Evolutionary conservation across 139 green algal genomes (phyloP).

Genomic region (Ettlia oleoabundans): DNA sequence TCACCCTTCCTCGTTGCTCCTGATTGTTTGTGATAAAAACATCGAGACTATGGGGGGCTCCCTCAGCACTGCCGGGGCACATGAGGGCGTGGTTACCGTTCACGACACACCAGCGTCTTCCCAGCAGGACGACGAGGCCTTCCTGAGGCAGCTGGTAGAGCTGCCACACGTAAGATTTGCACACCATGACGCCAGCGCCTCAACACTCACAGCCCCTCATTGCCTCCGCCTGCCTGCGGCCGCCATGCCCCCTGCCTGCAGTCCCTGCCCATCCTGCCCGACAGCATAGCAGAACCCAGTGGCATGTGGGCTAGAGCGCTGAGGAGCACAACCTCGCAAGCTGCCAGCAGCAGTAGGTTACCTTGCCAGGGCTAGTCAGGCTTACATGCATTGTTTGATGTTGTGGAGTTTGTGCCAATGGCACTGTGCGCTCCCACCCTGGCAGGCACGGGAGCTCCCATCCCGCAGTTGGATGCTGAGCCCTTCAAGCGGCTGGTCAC

Average conservation of each 20-base stretch:
- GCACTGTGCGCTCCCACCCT: not conserved
- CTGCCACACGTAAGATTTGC: not conserved
- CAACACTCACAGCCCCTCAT: not conserved
- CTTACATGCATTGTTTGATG: not conserved
- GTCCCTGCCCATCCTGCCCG: conserved; percentile 1
- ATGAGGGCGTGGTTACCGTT: not conserved
- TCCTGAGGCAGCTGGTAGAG: not conserved
- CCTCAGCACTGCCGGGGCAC: not conserved
- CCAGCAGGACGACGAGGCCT: not conserved
- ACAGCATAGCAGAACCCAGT: not conserved
- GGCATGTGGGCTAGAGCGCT: not conserved
- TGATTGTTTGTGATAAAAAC: too few relatives aligned
- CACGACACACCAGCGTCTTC: not conserved
- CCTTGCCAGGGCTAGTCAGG: not conserved
- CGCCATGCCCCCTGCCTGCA: not conserved
- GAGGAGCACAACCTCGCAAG: not conserved
- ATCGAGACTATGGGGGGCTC: too few relatives aligned
- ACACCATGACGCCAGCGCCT: not conserved
- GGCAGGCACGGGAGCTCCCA: not conserved
- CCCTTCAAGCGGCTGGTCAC: not conserved
- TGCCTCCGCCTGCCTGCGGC: not conserved
- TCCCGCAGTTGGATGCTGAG: not conserved
- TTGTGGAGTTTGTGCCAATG: too few relatives aligned
- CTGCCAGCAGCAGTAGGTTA: not conserved
- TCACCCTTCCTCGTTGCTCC: too few relatives aligned